Evolutionary conservation across 345 rosid species (phyloP).

Genomic region (Trapa bicornis): DNA sequence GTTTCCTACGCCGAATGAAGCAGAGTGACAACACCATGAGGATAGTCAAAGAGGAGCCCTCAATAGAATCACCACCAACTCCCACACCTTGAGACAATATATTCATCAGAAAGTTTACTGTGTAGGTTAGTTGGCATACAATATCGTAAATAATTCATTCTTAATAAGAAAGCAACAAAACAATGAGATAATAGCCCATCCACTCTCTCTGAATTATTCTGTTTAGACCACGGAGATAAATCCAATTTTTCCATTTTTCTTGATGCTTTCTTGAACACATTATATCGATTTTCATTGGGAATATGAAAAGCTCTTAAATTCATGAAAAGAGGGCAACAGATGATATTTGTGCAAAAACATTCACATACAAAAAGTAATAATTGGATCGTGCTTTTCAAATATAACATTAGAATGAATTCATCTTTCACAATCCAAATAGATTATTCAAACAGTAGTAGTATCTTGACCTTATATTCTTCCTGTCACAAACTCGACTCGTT

Average conservation of each 20-base stretch:
- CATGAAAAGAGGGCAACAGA: not conserved
- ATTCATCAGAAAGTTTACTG: constrained; percentile 34
- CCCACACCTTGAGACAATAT: constrained; percentile 61
- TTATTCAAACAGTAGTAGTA: not conserved
- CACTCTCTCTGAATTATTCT: not conserved
- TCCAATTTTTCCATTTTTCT: not conserved
- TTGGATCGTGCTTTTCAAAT: not conserved
- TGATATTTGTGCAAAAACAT: not conserved
- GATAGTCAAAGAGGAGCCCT: constrained; percentile 36
- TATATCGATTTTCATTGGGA: too few species aligned
- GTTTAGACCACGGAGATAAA: not conserved
- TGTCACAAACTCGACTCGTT: not conserved
- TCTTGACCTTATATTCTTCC: not conserved
- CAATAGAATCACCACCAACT: constrained; percentile 47
- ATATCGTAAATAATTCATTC: not conserved
- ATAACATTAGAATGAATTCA: not conserved
- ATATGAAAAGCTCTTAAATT: not conserved
- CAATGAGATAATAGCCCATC: not conserved
- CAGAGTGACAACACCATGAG: constrained; percentile 53
- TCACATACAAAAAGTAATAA: not conserved
- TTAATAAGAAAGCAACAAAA: not conserved
- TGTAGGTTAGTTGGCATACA: constrained; percentile 58
- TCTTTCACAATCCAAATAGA: not conserved
- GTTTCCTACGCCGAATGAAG: constrained; percentile 52
- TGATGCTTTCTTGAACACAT: not conserved